Base-by-base conservation (phyloP, 305 asterid genomes). In the Andrographis paniculata region DNA sequence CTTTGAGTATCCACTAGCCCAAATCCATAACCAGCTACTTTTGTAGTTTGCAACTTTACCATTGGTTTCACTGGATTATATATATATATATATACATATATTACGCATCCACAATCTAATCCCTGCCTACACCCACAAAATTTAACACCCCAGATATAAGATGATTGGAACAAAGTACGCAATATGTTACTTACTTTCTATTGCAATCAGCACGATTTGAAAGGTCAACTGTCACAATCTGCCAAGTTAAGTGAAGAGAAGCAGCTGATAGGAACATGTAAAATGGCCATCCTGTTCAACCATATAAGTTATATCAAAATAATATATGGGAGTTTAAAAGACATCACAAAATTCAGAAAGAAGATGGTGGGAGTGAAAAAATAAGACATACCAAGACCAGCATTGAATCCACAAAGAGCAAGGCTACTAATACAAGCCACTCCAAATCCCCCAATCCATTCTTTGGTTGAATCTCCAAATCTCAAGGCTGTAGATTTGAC, bases 401-500 rank as follows among this genome's bases (percentile, higher is more conserved):
- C 93, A 70, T 82, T 71, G 56, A 42, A 66, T 61, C 95, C 98
- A 35, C 86, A 65, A 40, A 82, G 77, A 67, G 84, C 87, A 64
- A 89, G 93, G 85, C 88, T 58, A 46, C 79, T 49, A 36, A 80
- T 71, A 68, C 87, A 78, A 22, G 91, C 95, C 14, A 81, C 38
- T 50, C 93, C 98, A 61, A 89, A 82, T 19, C 88, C 86, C 71
- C 82, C 50, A 58, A 86, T 59, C 96, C 98, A 89, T 61, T 76
- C 69, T 72, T 80, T 89, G 20, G 94, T 80, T 24, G 87, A 86
- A 61, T 80, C 81, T 19, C 95, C 98, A 66, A 89, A 89, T 68
- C 92, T 73, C 69, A 86, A 60, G 54, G 96, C 96, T 2, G 96
- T 89, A 16, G 98, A 89, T 70, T 86, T 89, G 58, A 89, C 84